These are phyloP conservation scores for Ceratobasidium sp. DNA, from an alignment of 1,284 basidiomycete species.

Conservation along the genomic window DNA sequence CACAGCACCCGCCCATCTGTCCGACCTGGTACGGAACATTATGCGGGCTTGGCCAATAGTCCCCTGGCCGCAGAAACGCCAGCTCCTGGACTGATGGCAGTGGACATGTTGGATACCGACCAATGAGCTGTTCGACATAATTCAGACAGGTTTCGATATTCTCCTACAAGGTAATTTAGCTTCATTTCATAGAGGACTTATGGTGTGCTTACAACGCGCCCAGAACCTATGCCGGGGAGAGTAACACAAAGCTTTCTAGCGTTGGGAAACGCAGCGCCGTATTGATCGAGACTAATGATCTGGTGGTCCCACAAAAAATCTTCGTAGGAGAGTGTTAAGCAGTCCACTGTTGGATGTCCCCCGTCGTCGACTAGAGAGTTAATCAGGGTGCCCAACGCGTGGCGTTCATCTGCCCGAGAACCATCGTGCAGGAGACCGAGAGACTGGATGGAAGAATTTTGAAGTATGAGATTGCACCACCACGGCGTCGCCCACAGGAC, in stretches of 20 bases:
- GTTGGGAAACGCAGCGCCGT: slow-evolving; percentile 13
- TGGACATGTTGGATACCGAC: not conserved
- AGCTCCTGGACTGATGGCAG: slow-evolving; percentile 13
- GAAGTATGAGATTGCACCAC: slow-evolving; percentile 20
- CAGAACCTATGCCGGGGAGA: slow-evolving; percentile 6
- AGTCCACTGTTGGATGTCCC: slow-evolving; percentile 1
- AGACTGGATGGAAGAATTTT: not conserved
- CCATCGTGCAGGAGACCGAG: slow-evolving; percentile 24
- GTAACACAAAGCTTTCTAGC: not conserved
- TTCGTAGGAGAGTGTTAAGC: slow-evolving; percentile 5
- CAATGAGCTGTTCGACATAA: not conserved
- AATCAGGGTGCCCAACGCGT: not conserved
- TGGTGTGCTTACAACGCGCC: not conserved
- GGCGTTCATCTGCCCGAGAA: not conserved
- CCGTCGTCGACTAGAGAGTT: not conserved
- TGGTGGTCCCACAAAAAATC: slow-evolving; percentile 35
- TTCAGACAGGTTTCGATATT: slow-evolving; percentile 7
- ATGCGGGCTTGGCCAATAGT: slow-evolving; percentile 18
- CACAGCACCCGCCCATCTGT: not conserved
- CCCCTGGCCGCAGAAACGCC: slow-evolving; percentile 9
- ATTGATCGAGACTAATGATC: not conserved
- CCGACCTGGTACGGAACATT: slow-evolving; percentile 14
- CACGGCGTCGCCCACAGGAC: slow-evolving; percentile 19
- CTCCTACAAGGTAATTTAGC: slow-evolving; percentile 1
- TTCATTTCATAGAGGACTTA: not conserved